Conservation (phyloP, 192 early-diverging fungal species). For the Coemansia sp. region DNA sequence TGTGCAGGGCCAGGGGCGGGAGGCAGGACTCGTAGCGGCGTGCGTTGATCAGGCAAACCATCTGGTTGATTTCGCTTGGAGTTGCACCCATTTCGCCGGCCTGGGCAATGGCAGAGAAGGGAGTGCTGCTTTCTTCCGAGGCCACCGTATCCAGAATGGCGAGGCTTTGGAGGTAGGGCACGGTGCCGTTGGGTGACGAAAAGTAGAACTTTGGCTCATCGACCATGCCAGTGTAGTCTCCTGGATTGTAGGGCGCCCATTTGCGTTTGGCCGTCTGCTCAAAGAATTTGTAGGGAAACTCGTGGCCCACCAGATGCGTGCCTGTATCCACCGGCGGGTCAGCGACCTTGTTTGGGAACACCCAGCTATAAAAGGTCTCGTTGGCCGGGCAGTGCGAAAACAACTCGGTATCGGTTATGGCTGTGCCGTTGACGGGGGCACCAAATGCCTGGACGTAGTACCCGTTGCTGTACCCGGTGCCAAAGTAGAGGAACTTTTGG, state of each 20-base stretch:
- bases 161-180: conserved; percentile 24
- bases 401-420: conserved; percentile 1
- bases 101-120: conserved; percentile 16
- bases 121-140: conserved; percentile 8
- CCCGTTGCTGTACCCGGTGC: conserved; percentile 12
- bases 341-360: conserved; percentile 18
- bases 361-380: conserved; percentile 40
- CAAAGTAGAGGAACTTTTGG: conserved; percentile 12
- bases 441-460: conserved; percentile 45
- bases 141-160: conserved; percentile 10
- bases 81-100: conserved; percentile 29
- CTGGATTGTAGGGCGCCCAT: too few species aligned
- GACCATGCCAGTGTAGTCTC: conserved; percentile 12
- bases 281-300: conserved; percentile 18
- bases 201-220: conserved; percentile 23
- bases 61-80: conserved; percentile 30
- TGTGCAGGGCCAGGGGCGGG: conserved; percentile 27
- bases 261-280: too few species aligned
- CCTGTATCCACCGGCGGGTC: neutral
- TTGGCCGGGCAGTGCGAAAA: conserved; percentile 30
- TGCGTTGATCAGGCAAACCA: conserved; percentile 37
- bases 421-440: conserved; percentile 2
- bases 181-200: conserved; percentile 14
- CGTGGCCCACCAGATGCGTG: conserved; percentile 1
- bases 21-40: conserved; percentile 33